Conservation (phyloP, 2,329 filamentous ascomycete species). For the Mollisia scopiformis region DNA sequence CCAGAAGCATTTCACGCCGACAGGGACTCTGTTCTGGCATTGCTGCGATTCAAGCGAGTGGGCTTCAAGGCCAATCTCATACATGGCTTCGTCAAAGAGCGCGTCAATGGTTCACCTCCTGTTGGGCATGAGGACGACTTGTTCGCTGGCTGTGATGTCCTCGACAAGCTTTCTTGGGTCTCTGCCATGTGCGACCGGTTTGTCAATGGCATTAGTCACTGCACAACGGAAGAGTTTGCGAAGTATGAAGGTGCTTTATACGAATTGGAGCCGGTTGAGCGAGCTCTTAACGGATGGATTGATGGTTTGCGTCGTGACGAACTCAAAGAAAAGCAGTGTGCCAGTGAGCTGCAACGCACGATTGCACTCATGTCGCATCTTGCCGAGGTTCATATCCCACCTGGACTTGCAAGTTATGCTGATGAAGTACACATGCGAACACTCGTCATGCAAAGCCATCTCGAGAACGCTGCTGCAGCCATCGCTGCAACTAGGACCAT, state of each 20-base stretch:
- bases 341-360: conserved; percentile 79
- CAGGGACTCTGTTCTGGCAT: conserved; percentile 82
- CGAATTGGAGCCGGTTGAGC: conserved; percentile 90
- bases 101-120: conserved; percentile 68
- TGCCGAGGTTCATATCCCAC: conserved; percentile 76
- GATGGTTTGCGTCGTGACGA: conserved; percentile 84
- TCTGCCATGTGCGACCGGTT: conserved; percentile 83
- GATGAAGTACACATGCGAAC: conserved; percentile 80
- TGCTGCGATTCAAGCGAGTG: conserved; percentile 85
- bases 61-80: conserved; percentile 86
- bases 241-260: conserved; percentile 79
- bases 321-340: conserved; percentile 81
- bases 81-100: conserved; percentile 77
- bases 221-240: conserved; percentile 77
- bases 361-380: conserved; percentile 88
- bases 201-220: conserved; percentile 76
- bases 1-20: conserved; percentile 83
- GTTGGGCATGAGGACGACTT: conserved; percentile 75
- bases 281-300: conserved; percentile 85
- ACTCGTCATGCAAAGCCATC: conserved; percentile 75
- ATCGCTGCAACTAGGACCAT: conserved; percentile 66
- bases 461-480: conserved; percentile 75
- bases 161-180: conserved; percentile 87
- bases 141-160: conserved; percentile 77
- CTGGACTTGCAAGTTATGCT: conserved; percentile 72